Conservation (phyloP, 2,329 filamentous ascomycete genomes). For the Coleophoma crateriformis region DNA sequence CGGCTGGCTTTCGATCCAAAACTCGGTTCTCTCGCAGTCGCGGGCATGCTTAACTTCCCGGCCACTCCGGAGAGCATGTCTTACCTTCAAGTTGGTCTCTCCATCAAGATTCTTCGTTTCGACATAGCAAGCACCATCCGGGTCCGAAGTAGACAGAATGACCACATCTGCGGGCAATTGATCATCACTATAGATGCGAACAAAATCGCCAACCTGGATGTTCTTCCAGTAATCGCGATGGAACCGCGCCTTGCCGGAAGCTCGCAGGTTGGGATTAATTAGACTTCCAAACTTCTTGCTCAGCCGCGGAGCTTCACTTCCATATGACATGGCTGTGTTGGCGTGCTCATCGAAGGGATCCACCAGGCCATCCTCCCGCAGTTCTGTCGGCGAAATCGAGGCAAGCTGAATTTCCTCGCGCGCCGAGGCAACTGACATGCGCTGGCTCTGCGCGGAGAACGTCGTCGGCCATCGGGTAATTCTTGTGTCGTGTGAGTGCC, state of each 20-base stretch:
- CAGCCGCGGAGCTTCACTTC: conserved; percentile 21
- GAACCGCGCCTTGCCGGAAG: conserved; percentile 72
- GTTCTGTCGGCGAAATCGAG: conserved; percentile 77
- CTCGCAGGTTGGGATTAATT: conserved; percentile 64
- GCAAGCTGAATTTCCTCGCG: conserved; percentile 89
- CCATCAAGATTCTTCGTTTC: conserved; percentile 98
- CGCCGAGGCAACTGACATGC: conserved; percentile 46
- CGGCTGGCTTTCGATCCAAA: conserved; percentile 82
- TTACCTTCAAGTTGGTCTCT: conserved; percentile 95
- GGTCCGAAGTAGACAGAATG: conserved; percentile 86
- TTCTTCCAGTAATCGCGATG: conserved; percentile 95
- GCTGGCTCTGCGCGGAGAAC: conserved; percentile 25
- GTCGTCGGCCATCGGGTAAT: not conserved
- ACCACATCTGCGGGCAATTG: conserved; percentile 91
- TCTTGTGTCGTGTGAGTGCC: conserved; percentile 1
- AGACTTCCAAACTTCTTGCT: conserved; percentile 58
- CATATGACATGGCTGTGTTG: conserved; percentile 29
- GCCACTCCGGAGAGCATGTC: conserved; percentile 82
- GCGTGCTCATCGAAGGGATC: conserved; percentile 26
- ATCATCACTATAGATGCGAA: conserved; percentile 93
- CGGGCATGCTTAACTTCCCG: conserved; percentile 78
- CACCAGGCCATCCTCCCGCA: conserved; percentile 25
- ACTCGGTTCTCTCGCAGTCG: conserved; percentile 86
- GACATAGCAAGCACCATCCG: conserved; percentile 92
- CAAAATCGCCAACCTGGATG: conserved; percentile 90